Conservation (phyloP, 2,329 filamentous ascomycete species). For the Zymoseptoria ardabiliae region DNA sequence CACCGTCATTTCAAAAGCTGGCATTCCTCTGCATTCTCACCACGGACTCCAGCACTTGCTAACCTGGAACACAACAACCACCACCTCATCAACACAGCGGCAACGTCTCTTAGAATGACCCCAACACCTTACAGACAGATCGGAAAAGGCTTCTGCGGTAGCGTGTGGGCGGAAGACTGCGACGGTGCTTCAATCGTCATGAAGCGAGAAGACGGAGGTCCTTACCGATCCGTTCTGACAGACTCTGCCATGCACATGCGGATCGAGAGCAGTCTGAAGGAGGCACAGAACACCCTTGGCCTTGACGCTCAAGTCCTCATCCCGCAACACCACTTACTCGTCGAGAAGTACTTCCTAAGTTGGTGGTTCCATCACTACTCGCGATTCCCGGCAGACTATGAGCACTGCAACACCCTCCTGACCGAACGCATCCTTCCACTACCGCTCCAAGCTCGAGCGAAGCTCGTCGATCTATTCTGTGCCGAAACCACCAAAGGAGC, state of each 20-base stretch:
- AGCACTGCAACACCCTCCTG: background rate
- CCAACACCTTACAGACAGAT: background rate
- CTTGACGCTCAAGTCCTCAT: background rate
- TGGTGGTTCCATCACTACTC: slow-evolving; percentile 1
- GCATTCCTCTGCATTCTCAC: background rate
- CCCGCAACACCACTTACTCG: background rate
- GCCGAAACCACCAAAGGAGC: background rate
- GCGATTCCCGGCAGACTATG: background rate
- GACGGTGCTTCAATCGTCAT: background rate
- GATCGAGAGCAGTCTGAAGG: background rate
- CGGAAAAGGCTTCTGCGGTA: slow-evolving; percentile 7
- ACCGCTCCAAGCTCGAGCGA: background rate
- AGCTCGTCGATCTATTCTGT: slow-evolving; percentile 9
- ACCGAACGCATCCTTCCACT: slow-evolving; percentile 1
- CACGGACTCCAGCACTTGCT: background rate
- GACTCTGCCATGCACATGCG: slow-evolving; percentile 3
- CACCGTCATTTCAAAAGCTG: background rate
- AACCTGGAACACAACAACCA: no score
- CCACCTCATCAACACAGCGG: background rate
- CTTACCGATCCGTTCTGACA: background rate
- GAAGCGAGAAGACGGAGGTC: slow-evolving; percentile 1
- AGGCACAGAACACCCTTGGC: background rate
- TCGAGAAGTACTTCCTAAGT: background rate
- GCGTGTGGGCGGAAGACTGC: slow-evolving; percentile 3
- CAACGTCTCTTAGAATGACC: background rate